Conservation (phyloP, 169 alveolate species). For the Plasmodium ovale region DNA sequence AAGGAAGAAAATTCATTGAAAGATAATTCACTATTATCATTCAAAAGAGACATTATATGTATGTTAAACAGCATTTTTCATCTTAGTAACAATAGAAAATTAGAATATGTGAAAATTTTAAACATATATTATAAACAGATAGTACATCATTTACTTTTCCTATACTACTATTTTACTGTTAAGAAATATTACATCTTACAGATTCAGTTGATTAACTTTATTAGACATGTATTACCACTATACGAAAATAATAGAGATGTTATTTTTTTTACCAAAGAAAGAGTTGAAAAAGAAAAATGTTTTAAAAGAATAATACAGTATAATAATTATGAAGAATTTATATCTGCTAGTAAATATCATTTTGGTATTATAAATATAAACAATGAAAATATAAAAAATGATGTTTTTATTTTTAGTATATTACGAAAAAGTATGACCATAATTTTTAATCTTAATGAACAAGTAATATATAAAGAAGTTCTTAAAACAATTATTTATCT, state of each 20-base stretch:
- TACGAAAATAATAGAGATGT: slow-evolving; percentile 38
- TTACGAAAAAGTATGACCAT: slow-evolving; percentile 51
- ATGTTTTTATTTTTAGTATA: slow-evolving; percentile 66
- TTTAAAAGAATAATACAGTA: neutral
- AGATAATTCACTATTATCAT: slow-evolving; percentile 19
- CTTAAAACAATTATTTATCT: slow-evolving; percentile 39
- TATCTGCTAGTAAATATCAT: slow-evolving; percentile 42
- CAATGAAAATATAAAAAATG: slow-evolving; percentile 44
- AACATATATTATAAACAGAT: slow-evolving; percentile 25
- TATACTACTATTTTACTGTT: slow-evolving; percentile 58
- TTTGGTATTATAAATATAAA: slow-evolving; percentile 23
- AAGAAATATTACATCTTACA: slow-evolving; percentile 57
- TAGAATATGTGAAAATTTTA: slow-evolving; percentile 29
- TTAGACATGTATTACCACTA: slow-evolving; percentile 13
- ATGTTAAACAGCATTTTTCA: slow-evolving; percentile 23
- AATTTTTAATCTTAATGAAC: slow-evolving; percentile 38
- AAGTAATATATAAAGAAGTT: slow-evolving; percentile 54
- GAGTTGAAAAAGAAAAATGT: neutral
- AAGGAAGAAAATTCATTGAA: slow-evolving; percentile 21
- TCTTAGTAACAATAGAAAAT: slow-evolving; percentile 4
- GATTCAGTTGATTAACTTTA: slow-evolving; percentile 24
- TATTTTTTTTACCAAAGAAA: slow-evolving; percentile 3
- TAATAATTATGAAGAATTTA: slow-evolving; percentile 56
- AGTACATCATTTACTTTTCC: slow-evolving; percentile 48
- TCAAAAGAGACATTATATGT: slow-evolving; percentile 30